Percentiles rank a stretch among this genome's conserved stretches.
Conservation (phyloP, 805 yeast genomes). For the Cyberlindnera petersonii region DNA sequence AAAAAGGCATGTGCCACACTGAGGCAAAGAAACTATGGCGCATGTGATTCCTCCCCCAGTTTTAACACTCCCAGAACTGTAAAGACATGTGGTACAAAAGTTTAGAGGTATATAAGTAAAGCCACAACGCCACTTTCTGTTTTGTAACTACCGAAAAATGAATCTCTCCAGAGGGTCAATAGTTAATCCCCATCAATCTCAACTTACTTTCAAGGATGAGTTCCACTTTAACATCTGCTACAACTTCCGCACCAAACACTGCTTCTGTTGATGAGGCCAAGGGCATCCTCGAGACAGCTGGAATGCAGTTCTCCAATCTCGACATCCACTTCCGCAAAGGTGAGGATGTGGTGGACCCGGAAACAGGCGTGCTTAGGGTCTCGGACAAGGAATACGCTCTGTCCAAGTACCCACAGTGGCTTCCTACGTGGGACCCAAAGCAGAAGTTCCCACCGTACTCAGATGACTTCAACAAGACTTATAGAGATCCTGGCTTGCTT, state of each 20-base stretch:
- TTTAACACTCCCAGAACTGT: no score
- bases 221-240: neutral
- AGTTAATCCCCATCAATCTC: neutral
- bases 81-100: no score
- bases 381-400: slow-evolving; percentile 37
- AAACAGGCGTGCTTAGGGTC: slow-evolving; percentile 45
- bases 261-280: slow-evolving; percentile 1
- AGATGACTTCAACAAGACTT: slow-evolving; percentile 47
- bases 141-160: no score
- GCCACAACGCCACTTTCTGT: no score
- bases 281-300: slow-evolving; percentile 1
- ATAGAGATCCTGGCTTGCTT: slow-evolving; percentile 55
- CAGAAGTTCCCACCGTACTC: slow-evolving; percentile 46
- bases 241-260: neutral
- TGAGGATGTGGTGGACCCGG: slow-evolving; percentile 41
- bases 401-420: slow-evolving; percentile 48
- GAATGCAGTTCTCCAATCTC: slow-evolving; percentile 16
- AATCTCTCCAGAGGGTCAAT: neutral
- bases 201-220: neutral
- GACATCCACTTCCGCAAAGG: slow-evolving; percentile 49
- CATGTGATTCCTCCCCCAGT: no score
- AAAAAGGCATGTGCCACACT: no score
- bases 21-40: neutral
- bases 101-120: no score
- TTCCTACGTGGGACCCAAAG: slow-evolving; percentile 67